phyloP scores from a whole-genome alignment of 2,329 filamentous ascomycete species.

The Penicillium sp. region DNA sequence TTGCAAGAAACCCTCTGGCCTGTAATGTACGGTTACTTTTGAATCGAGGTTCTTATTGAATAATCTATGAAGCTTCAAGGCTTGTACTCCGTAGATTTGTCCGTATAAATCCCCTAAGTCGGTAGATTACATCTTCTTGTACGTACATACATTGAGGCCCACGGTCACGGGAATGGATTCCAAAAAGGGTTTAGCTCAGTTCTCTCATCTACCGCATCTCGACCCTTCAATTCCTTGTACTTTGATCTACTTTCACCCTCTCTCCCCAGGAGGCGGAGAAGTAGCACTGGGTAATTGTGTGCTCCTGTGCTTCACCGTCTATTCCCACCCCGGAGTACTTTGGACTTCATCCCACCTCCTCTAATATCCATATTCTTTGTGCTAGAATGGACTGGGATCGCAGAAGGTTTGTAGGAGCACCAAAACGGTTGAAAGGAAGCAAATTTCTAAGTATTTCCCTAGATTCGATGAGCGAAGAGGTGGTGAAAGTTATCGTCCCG shows the following conservation, averaged over 20 bases:
- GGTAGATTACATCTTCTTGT: background rate
- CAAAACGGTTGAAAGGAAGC: background rate
- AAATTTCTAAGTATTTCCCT: conserved; percentile 13
- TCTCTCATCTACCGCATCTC: background rate
- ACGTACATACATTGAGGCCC: background rate
- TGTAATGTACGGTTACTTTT: conserved; percentile 2
- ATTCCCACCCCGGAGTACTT: background rate
- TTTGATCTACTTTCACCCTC: background rate
- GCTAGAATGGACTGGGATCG: conserved; percentile 43
- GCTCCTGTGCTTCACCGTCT: background rate
- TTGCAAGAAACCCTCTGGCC: background rate
- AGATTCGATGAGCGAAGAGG: conserved; percentile 45
- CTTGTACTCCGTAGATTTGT: background rate
- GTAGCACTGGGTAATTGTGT: background rate
- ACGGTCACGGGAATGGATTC: background rate
- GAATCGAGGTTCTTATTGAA: background rate
- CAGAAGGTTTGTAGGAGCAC: conserved; percentile 40
- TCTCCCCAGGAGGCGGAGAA: background rate
- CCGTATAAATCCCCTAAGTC: background rate
- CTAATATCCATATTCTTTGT: background rate
- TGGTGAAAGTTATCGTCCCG: conserved; percentile 47
- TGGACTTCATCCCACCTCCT: background rate
- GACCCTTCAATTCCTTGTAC: conserved; percentile 1
- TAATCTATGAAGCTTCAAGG: background rate
- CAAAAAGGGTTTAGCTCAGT: background rate